A percentile compares a stretch with the other conserved stretches of the same genome.
Conservation (phyloP, 2,329 filamentous ascomycete species). For the Penicillium concentricum region DNA sequence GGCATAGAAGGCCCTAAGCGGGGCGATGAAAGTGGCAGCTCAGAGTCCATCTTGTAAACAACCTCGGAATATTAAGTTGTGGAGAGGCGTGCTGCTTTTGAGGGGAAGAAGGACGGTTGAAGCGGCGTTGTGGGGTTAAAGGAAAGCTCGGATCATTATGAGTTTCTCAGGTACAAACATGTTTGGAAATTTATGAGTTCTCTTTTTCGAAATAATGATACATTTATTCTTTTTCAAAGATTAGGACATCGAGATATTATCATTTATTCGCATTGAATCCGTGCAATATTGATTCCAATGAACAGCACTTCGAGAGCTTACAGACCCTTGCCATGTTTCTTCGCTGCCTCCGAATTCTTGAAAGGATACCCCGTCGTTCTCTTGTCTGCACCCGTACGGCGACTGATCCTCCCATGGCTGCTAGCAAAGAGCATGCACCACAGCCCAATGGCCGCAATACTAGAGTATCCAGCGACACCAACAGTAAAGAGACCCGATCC, state of each 20-base stretch:
- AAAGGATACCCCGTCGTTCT: constrained; percentile 66
- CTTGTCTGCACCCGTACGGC: constrained; percentile 66
- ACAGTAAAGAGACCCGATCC: constrained; percentile 60
- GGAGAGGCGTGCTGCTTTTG: constrained; percentile 32
- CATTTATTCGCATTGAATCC: background rate
- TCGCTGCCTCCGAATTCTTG: constrained; percentile 58
- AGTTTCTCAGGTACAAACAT: background rate
- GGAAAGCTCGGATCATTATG: constrained; percentile 9
- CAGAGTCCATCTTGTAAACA: constrained; percentile 27
- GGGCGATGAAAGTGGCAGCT: constrained; percentile 20
- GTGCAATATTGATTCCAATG: background rate
- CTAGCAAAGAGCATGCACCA: constrained; percentile 64
- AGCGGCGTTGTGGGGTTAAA: constrained; percentile 24
- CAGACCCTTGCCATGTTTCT: constrained; percentile 42
- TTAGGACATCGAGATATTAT: background rate
- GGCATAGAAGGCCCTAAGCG: constrained; percentile 21
- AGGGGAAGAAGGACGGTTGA: constrained; percentile 22
- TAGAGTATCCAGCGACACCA: constrained; percentile 57
- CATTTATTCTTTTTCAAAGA: background rate
- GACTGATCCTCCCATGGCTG: constrained; percentile 57
- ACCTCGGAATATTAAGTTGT: constrained; percentile 2
- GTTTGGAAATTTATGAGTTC: background rate
- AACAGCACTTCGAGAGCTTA: background rate
- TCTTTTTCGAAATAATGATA: background rate
- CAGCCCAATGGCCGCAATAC: constrained; percentile 61